Evolutionary conservation across 2,329 filamentous ascomycete genomes (phyloP).

Genomic region (Paecilomyces niveus): DNA sequence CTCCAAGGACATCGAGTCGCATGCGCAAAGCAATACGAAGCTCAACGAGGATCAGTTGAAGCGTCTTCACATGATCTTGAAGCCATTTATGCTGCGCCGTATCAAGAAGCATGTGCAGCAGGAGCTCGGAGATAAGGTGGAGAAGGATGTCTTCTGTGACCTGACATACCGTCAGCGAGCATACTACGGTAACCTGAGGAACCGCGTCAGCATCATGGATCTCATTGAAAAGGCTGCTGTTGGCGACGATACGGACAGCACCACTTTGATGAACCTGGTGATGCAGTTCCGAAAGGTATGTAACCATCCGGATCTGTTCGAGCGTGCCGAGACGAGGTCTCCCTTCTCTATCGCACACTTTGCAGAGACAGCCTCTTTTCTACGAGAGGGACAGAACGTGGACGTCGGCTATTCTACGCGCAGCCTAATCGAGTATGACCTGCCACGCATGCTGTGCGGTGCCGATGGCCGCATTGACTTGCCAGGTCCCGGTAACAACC

Average conservation of each 20-base stretch:
- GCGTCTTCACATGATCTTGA: conserved; percentile 96
- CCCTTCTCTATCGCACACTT: conserved; percentile 79
- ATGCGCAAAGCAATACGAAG: conserved; percentile 98
- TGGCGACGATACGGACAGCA: conserved; percentile 89
- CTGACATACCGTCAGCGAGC: conserved; percentile 93
- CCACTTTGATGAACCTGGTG: conserved; percentile 96
- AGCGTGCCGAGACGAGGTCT: conserved; percentile 84
- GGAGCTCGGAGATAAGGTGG: conserved; percentile 97
- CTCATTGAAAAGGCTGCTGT: conserved; percentile 94
- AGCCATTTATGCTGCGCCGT: conserved; percentile 98
- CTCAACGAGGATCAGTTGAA: conserved; percentile 97
- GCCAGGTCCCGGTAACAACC: conserved; percentile 63
- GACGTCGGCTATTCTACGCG: conserved; percentile 80
- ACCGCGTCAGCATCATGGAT: conserved; percentile 98
- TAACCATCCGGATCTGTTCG: conserved; percentile 95
- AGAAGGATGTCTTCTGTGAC: conserved; percentile 92
- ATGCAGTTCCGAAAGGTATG: conserved; percentile 99
- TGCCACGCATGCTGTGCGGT: conserved; percentile 78
- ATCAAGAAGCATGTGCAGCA: conserved; percentile 99
- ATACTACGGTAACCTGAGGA: conserved; percentile 84
- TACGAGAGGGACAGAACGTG: conserved; percentile 77
- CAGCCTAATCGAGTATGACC: conserved; percentile 73
- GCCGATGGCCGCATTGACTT: conserved; percentile 69
- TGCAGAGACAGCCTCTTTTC: conserved; percentile 90
- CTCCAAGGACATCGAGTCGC: conserved; percentile 73